Base-by-base conservation (phyloP, 495 filamentous ascomycete species). In the Podospora conica region DNA sequence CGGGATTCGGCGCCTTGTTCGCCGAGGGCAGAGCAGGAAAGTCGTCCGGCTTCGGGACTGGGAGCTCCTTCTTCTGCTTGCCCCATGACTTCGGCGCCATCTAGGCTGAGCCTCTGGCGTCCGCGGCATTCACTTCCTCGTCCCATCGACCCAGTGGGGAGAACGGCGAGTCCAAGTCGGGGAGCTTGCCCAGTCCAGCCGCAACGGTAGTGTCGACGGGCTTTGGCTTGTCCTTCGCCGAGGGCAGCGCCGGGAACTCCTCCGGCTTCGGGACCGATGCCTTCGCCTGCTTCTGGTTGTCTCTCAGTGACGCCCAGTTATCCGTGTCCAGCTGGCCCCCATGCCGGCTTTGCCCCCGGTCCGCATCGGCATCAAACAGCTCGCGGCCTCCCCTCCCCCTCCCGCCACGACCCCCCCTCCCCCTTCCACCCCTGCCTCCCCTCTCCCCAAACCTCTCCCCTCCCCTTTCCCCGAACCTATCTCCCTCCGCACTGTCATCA, bases 71-170 rank as follows among this genome's bases (percentile, higher is more conserved):
- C n/a, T n/a, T n/a, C n/a, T n/a, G n/a, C n/a, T n/a, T 48, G 15
- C 15, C 15, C 15, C 15, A 18, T 1, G 7, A 15, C 15, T 18
- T 55, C 24, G 27, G 31, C 60, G 65, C 63, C 65, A 8, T 22
- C 64, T 63, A 63, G 20, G 27, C 27, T 29, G 54, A 40, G 3
- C 58, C 10, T 55, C 73, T 73, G 22, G 63, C 73, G 7, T 78
- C 76, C 23, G 78, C 65, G 0, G 75, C 79, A n/a, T 73, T 75
- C 70, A 83, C 75, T 71, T 83, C 80, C 27, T 83, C 80, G 22
- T 79, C 80, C 80, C 80, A 83, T 58, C 75, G 77, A 7, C 80
- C 79, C 10, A 80, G 63, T 2, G 76, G 71, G 33, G 75, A 75
- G 7, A 75, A 28, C 5, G 72, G 73, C 3, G 40, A 48, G 68